Base-by-base conservation (phyloP, 2,329 filamentous ascomycete species). In the Madurella mycetomatis region DNA sequence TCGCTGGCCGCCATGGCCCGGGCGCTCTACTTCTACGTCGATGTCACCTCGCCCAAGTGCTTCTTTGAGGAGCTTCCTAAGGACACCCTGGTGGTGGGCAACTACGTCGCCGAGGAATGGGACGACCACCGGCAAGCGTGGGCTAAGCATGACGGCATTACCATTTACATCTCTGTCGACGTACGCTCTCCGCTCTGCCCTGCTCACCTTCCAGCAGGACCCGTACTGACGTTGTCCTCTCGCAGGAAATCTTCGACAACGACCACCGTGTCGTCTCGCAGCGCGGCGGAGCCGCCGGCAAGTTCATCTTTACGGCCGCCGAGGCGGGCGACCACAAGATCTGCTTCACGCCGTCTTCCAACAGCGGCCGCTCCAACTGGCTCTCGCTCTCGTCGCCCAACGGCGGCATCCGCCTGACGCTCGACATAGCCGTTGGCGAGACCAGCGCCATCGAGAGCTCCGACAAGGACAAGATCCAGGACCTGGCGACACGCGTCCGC, bases 1-100 rank as follows among this genome's bases (percentile, higher is more conserved):
- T 78, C 86, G 58, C 77, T 92, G 72, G 75, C 76, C 71, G 74
- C 79, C 53, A 74, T 80, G 56, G 84, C 87, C 59, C 87, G 91
- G 69, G 91, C 92, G 53, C 82, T 99, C 55, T 92, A 95, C 84
- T 95, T 99, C 80, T 97, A 88, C 78, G 86, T 97, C 72, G 91
- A 97, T 70, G 89, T 88, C 66, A 81, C 82, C 47, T 77, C 83
- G 61, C 87, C 90, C 63, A 96, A 95, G 76, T 99, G 94, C 76
- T 99, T 99, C 84, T 95, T 88, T 76, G 94, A 99, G 77, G 92
- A 97, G 73, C 82, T 99, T 56, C 92, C 94, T 62, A 96, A 97
- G 79, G 92, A 96, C 72, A 97, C 94, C 13, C 77, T 99, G 55
- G 92, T 99, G 53, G 92, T 96, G 56, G 94, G 94, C 64, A 87